phyloP scores from a whole-genome alignment of 2,329 filamentous ascomycete genomes.

The Penicillium palitans region DNA sequence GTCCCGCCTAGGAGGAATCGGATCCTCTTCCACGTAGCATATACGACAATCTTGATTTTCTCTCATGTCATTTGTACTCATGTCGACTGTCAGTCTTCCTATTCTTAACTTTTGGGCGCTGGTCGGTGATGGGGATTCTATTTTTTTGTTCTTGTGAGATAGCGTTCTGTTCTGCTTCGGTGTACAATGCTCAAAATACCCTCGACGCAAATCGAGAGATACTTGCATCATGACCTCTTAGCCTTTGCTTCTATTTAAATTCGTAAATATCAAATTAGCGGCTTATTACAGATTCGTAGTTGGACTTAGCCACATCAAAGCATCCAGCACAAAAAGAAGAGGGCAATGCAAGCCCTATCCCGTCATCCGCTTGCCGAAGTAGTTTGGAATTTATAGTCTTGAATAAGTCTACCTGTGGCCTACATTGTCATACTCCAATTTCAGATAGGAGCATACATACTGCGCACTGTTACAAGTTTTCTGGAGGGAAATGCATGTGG shows the following conservation, averaged over 20 bases:
- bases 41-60: constrained; percentile 25
- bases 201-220: constrained; percentile 31
- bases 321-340: neutral
- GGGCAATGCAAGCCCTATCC: neutral
- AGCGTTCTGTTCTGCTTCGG: constrained; percentile 22
- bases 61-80: constrained; percentile 31
- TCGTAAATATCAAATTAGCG: neutral
- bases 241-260: neutral
- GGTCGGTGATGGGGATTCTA: constrained; percentile 20
- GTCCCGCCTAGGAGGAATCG: neutral
- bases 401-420: neutral
- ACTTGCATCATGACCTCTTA: constrained; percentile 24
- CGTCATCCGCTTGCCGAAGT: neutral
- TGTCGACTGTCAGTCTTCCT: constrained; percentile 19
- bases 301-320: neutral
- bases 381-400: neutral
- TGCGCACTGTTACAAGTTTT: neutral
- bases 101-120: constrained; percentile 20
- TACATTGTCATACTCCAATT: neutral
- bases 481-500: constrained; percentile 18
- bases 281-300: neutral
- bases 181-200: constrained; percentile 43
- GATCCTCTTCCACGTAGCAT: constrained; percentile 17
- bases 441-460: too few relatives aligned
- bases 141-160: constrained; percentile 24